Base-by-base conservation (phyloP, 192 early-diverging fungal species). In the Podila clonocystis region DNA sequence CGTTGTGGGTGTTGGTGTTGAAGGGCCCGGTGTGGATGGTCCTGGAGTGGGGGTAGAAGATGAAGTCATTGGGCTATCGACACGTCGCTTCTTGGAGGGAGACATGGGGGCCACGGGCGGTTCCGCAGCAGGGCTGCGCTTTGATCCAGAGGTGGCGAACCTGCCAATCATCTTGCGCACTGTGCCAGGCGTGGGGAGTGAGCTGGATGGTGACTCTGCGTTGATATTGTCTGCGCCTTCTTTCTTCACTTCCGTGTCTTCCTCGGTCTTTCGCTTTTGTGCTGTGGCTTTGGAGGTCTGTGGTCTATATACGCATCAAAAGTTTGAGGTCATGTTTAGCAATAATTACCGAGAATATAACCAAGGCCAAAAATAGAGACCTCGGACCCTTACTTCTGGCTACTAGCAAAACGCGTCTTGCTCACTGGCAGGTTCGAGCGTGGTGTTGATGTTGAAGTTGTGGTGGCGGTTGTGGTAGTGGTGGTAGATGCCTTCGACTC, bases 111-210 rank as follows among this genome's bases (percentile, higher is more conserved):
- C 29, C 59, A 33, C 59, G 1, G 24, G 7, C 2, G 52, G 52
- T 26, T 55, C 52, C n/a, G n/a, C 52, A 24, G n/a, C 52, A 26
- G 59, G 30, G 1, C 59, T 26, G 17, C 59, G 30, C 59, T 55
- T 69, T 61, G 59, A 58, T 11, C 70, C 28, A 0, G 77, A 68
- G 49, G 60, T 70, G n/a, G 77, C 77, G 62, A 80, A 80, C 34
- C 29, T 73, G 2, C 70, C 67, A 31, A 72, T 65, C 22, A 72
- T 49, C 20, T 48, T 80, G 3, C 58, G 65, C 4, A 80, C 70
- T 26, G 77, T 80, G 13, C 77, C 77, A 26, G 66, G 67, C 2
- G 65, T 63, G 19, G 76, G 76, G 2, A 68, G 65, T 22, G 70
- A 55, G 28, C 50, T 59, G 13, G 61, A 24, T 55, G 52, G 20